phyloP scores from a whole-genome alignment of 2,329 filamentous ascomycete genomes.

The Hawksworthiomyces lignivorus region DNA sequence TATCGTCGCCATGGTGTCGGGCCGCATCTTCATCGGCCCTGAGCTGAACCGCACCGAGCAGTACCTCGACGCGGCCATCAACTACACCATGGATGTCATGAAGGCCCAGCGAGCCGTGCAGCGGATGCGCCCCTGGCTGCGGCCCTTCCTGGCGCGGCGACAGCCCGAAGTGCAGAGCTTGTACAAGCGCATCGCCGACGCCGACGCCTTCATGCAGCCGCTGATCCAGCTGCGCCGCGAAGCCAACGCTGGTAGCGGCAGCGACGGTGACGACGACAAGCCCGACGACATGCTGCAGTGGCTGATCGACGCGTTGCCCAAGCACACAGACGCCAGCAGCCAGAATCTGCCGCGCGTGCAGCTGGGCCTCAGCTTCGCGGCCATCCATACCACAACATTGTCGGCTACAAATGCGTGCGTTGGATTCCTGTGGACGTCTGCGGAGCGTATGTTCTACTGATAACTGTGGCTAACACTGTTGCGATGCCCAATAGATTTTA shows the following conservation, averaged over 20 bases:
- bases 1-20: slow-evolving; percentile 38
- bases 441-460: no score
- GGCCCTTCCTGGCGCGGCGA: slow-evolving; percentile 24
- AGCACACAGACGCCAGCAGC: slow-evolving; percentile 24
- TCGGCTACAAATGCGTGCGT: slow-evolving; percentile 34
- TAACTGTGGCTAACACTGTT: no score
- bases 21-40: slow-evolving; percentile 39
- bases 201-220: slow-evolving; percentile 27
- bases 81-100: slow-evolving; percentile 36
- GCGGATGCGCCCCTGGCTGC: slow-evolving; percentile 22
- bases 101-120: slow-evolving; percentile 24
- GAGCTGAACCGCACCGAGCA: slow-evolving; percentile 36
- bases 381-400: slow-evolving; percentile 44
- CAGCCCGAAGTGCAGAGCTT: slow-evolving; percentile 29
- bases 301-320: slow-evolving; percentile 31
- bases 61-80: slow-evolving; percentile 38
- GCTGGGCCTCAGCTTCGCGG: slow-evolving; percentile 37
- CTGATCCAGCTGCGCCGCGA: slow-evolving; percentile 25
- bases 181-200: slow-evolving; percentile 23
- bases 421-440: no score
- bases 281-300: slow-evolving; percentile 42
- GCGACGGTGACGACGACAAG: slow-evolving; percentile 18
- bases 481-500: slow-evolving; percentile 44
- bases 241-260: no score
- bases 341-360: slow-evolving; percentile 33